phyloP scores from a whole-genome alignment of 2,329 filamentous ascomycete genomes.

The Mollisia scopiformis region DNA sequence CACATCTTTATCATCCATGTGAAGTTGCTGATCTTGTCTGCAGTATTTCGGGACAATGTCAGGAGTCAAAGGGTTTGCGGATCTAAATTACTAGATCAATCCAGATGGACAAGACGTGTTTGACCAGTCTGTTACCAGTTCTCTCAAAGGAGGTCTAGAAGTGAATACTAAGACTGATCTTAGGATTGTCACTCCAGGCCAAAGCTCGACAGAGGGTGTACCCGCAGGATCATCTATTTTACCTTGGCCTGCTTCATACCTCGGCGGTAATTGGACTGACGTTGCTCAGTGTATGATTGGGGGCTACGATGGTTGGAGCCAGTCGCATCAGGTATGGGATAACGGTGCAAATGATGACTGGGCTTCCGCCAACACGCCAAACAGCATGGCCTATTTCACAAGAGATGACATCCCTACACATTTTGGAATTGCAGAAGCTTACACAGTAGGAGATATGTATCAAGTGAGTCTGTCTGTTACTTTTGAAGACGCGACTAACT shows the following conservation, averaged over 20 bases:
- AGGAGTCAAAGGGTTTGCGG: conserved; percentile 55
- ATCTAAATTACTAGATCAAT: conserved; percentile 56
- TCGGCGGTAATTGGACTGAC: conserved; percentile 49
- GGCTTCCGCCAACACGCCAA: conserved; percentile 54
- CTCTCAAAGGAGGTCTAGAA: background rate
- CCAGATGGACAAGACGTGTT: conserved; percentile 47
- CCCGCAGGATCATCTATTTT: too few species aligned
- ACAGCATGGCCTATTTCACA: conserved; percentile 53
- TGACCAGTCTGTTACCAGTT: conserved; percentile 45
- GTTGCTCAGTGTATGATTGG: conserved; percentile 56
- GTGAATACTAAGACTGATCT: background rate
- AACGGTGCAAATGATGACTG: conserved; percentile 53
- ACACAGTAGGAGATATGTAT: conserved; percentile 58
- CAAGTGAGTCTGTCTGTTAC: conserved; percentile 36
- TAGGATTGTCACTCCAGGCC: background rate
- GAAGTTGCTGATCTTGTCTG: background rate
- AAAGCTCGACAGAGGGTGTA: background rate
- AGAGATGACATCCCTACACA: conserved; percentile 53
- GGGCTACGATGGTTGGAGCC: conserved; percentile 51
- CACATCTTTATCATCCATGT: background rate
- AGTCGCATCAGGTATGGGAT: conserved; percentile 54
- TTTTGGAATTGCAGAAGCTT: conserved; percentile 55
- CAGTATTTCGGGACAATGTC: conserved; percentile 57
- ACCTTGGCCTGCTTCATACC: conserved; percentile 58
- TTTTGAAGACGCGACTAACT: background rate